Percentiles rank a stretch among this genome's conserved stretches.
These are phyloP conservation scores for Cladosporium sp. DNA, from an alignment of 2,329 filamentous ascomycete genomes.

Conservation along the genomic window DNA sequence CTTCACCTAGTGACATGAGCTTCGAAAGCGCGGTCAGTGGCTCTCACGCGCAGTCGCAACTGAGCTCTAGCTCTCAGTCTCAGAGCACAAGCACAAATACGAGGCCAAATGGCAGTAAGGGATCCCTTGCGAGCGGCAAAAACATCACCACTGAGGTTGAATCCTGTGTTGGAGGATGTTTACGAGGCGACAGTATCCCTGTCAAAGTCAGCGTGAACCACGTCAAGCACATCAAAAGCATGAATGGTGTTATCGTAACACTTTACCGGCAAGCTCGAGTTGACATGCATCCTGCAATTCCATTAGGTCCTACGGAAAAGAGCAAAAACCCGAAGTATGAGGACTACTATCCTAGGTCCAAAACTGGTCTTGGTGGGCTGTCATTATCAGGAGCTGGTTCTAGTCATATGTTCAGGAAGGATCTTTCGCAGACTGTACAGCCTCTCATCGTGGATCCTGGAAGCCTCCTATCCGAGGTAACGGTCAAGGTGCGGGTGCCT, in stretches of 20 bases:
- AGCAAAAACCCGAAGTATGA: constrained; percentile 69
- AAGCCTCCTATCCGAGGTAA: constrained; percentile 74
- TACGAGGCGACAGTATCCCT: constrained; percentile 78
- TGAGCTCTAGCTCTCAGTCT: constrained; percentile 38
- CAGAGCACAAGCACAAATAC: constrained; percentile 47
- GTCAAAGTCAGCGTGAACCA: constrained; percentile 81
- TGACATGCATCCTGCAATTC: constrained; percentile 68
- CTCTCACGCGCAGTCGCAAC: constrained; percentile 43
- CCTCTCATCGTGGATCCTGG: constrained; percentile 82
- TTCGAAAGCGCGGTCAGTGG: constrained; percentile 35
- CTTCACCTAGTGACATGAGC: constrained; percentile 45
- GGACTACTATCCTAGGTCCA: constrained; percentile 81
- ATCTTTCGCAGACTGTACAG: constrained; percentile 81
- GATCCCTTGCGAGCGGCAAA: constrained; percentile 57
- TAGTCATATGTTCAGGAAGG: constrained; percentile 91
- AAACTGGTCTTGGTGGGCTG: constrained; percentile 79
- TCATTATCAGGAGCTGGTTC: constrained; percentile 82
- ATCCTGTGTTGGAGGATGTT: constrained; percentile 73
- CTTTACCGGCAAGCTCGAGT: constrained; percentile 88
- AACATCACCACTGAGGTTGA: constrained; percentile 86
- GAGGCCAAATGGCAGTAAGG: constrained; percentile 44
- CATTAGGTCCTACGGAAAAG: constrained; percentile 58
- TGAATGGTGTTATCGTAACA: constrained; percentile 89
- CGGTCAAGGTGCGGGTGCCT: constrained; percentile 77
- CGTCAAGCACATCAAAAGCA: constrained; percentile 81